Evolutionary conservation across 2,329 filamentous ascomycete species (phyloP).

Genomic region (Apiospora hydei): DNA sequence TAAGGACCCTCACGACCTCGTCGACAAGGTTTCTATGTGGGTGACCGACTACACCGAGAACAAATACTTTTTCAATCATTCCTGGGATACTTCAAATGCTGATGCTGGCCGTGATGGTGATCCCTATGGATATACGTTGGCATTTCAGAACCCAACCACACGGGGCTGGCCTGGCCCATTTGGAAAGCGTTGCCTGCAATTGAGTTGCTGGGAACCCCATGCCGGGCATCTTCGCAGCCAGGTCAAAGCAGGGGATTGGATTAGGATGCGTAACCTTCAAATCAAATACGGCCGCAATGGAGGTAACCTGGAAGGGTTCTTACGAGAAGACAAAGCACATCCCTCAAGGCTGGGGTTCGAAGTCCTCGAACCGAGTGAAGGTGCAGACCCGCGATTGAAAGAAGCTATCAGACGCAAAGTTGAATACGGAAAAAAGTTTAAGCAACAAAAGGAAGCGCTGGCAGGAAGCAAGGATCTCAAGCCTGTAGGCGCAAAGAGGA

Average conservation of each 20-base stretch:
- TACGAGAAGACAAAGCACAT: conserved; percentile 66
- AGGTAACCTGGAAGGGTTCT: conserved; percentile 71
- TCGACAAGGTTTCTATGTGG: conserved; percentile 68
- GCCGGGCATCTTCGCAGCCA: conserved; percentile 61
- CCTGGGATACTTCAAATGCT: conserved; percentile 40
- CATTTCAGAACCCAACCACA: conserved; percentile 38
- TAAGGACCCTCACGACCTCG: conserved; percentile 51
- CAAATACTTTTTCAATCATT: conserved; percentile 63
- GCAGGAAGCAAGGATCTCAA: conserved; percentile 27
- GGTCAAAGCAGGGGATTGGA: conserved; percentile 66
- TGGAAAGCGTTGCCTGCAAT: conserved; percentile 73
- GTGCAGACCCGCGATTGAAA: conserved; percentile 56
- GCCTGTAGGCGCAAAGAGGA: conserved; percentile 32
- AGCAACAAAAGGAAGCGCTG: conserved; percentile 36
- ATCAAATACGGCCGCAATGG: conserved; percentile 64
- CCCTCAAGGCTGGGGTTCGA: conserved; percentile 63
- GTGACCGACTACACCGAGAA: conserved; percentile 86
- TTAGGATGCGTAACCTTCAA: conserved; percentile 76
- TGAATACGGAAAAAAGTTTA: conserved; percentile 62
- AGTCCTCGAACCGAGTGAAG: conserved; percentile 53
- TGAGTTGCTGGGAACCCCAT: conserved; percentile 77
- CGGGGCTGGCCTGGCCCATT: conserved; percentile 75
- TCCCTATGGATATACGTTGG: conserved; percentile 59
- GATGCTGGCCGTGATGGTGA: conserved; percentile 56
- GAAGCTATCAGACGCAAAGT: conserved; percentile 68